phyloP scores from a whole-genome alignment of 805 yeast species.

The Ogataea neopini region DNA sequence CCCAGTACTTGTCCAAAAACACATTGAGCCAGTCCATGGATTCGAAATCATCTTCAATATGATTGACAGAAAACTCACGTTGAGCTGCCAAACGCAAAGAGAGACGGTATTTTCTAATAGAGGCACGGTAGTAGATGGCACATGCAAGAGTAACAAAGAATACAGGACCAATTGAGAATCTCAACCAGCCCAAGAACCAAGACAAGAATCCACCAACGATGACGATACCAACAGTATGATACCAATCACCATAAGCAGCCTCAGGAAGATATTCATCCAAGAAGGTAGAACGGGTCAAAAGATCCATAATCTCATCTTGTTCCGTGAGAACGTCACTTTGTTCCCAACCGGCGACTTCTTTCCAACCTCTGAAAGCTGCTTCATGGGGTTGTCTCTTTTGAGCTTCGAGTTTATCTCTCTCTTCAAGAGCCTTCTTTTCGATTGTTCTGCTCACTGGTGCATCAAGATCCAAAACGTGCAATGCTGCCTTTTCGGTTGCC shows the following conservation, averaged over 20 bases:
- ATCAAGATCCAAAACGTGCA: conserved; percentile 23
- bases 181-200: conserved; percentile 76
- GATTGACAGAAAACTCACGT: conserved; percentile 78
- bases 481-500: conserved; percentile 5
- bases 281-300: conserved; percentile 67
- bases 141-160: conserved; percentile 67
- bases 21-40: conserved; percentile 94
- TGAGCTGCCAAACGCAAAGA: conserved; percentile 76
- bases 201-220: conserved; percentile 69
- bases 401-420: conserved; percentile 21
- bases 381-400: conserved; percentile 49
- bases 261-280: conserved; percentile 78
- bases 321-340: conserved; percentile 61
- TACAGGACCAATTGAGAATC: conserved; percentile 77
- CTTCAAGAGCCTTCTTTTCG: conserved; percentile 20
- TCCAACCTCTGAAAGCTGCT: conserved; percentile 88
- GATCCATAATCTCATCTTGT: conserved; percentile 73
- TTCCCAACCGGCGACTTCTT: conserved; percentile 88
- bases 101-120: conserved; percentile 77
- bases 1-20: conserved; percentile 90
- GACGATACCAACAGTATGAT: conserved; percentile 78
- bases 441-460: conserved; percentile 33
- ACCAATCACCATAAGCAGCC: conserved; percentile 90
- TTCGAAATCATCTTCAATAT: conserved; percentile 86
- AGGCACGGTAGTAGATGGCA: conserved; percentile 75